Evolutionary conservation across 805 yeast species (phyloP).

Genomic region (Yarrowia yakushimensis): DNA sequence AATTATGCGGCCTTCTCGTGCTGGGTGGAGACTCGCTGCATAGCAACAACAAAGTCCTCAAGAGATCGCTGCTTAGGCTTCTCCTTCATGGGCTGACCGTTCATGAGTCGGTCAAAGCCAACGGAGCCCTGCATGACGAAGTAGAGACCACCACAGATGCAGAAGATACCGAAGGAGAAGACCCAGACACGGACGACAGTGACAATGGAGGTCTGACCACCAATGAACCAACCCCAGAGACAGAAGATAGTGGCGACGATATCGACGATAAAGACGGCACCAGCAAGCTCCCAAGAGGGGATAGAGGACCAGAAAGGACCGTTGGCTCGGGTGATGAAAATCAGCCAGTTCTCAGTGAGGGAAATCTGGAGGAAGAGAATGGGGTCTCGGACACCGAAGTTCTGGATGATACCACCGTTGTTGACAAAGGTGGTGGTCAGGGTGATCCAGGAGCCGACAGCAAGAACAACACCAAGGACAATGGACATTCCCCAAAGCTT

Average conservation of each 20-base stretch:
- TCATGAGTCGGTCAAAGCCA: constrained; percentile 53
- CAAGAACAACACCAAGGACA: constrained; percentile 62
- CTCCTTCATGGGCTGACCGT: constrained; percentile 48
- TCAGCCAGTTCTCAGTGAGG: constrained; percentile 95
- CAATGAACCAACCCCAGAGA: constrained; percentile 96
- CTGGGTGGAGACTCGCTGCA: constrained; percentile 65
- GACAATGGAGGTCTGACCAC: constrained; percentile 94
- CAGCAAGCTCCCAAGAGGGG: constrained; percentile 95
- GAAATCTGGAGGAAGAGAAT: constrained; percentile 90
- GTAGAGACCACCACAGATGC: constrained; percentile 94
- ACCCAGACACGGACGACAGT: constrained; percentile 92
- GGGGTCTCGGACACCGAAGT: constrained; percentile 93
- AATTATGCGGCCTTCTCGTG: constrained; percentile 51
- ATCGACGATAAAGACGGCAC: constrained; percentile 89
- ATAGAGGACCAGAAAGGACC: constrained; percentile 98
- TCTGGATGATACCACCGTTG: constrained; percentile 89
- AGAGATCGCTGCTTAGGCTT: constrained; percentile 47
- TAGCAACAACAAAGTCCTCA: constrained; percentile 59
- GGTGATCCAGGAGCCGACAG: constrained; percentile 86
- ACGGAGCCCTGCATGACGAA: constrained; percentile 71
- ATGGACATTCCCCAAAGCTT: constrained; percentile 84
- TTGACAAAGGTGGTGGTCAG: constrained; percentile 89
- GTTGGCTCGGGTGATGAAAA: constrained; percentile 92
- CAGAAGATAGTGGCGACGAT: constrained; percentile 88
- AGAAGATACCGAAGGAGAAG: constrained; percentile 96